These are phyloP conservation scores for Globisporangium apiculatum DNA, from an alignment of 352 stramenopile genomes.

Conservation along the genomic window DNA sequence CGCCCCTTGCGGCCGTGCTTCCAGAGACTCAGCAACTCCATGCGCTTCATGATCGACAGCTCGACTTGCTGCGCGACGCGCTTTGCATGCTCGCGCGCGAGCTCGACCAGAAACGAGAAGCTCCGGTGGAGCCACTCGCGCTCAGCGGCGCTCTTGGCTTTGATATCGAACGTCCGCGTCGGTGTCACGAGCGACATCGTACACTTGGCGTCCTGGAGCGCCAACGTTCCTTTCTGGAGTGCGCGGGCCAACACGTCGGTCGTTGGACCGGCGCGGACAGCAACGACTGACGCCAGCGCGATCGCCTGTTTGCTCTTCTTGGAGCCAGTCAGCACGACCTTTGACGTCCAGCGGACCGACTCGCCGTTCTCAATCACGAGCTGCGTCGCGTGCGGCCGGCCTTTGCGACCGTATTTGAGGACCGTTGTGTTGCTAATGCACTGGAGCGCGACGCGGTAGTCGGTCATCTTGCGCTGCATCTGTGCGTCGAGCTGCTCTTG, in stretches of 20 bases:
- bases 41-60: conserved; percentile 79
- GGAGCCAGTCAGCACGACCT: conserved; percentile 30
- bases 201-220: conserved; percentile 50
- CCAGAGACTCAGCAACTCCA: conserved; percentile 61
- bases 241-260: conserved; percentile 63
- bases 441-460: conserved; percentile 78
- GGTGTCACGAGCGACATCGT: conserved; percentile 70
- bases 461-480: conserved; percentile 75
- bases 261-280: conserved; percentile 41
- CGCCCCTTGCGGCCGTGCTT: conserved; percentile 73
- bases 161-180: conserved; percentile 72
- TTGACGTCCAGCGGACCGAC: conserved; percentile 75
- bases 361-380: conserved; percentile 77
- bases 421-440: conserved; percentile 65
- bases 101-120: conserved; percentile 60
- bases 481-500: conserved; percentile 41
- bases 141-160: conserved; percentile 55
- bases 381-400: conserved; percentile 63
- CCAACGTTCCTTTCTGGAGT: conserved; percentile 60
- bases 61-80: conserved; percentile 74
- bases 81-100: conserved; percentile 67
- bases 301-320: conserved; percentile 66
- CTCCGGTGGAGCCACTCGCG: conserved; percentile 74
- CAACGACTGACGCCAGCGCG: conserved; percentile 44
- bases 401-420: conserved; percentile 78